Conservation (phyloP, 2,329 filamentous ascomycete genomes). For the Aspergillus versicolor region DNA sequence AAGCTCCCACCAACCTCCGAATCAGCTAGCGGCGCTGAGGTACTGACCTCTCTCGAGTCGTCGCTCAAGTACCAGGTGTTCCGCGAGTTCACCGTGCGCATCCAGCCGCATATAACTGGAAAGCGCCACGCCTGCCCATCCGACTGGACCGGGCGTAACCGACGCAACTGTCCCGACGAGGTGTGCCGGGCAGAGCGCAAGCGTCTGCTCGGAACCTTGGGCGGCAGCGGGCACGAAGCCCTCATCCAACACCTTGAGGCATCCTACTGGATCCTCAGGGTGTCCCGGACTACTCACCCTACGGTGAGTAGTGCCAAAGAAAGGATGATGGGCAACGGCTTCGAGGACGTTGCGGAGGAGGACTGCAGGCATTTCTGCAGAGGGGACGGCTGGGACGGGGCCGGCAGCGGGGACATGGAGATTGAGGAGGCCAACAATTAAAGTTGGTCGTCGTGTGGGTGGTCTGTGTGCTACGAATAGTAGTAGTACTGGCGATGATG, state of each 20-base stretch:
- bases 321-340: constrained; percentile 31
- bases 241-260: constrained; percentile 25
- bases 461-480: neutral
- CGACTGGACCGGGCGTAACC: constrained; percentile 31
- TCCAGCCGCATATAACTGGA: constrained; percentile 18
- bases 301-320: constrained; percentile 17
- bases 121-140: constrained; percentile 31
- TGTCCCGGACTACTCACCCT: constrained; percentile 32
- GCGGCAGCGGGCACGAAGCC: constrained; percentile 17
- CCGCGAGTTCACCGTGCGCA: constrained; percentile 21
- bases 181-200: constrained; percentile 25
- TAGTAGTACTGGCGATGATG: neutral
- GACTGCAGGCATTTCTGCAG: constrained; percentile 29
- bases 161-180: constrained; percentile 26
- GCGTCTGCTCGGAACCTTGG: constrained; percentile 18
- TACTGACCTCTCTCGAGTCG: constrained; percentile 14
- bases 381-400: constrained; percentile 36
- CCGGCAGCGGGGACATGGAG: constrained; percentile 30
- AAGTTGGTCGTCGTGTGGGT: neutral
- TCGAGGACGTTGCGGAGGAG: constrained; percentile 22
- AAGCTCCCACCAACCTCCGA: constrained; percentile 22
- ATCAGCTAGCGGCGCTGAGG: neutral
- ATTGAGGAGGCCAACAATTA: constrained; percentile 26
- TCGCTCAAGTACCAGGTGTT: constrained; percentile 26
- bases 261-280: constrained; percentile 32